A percentile compares a stretch with the other conserved stretches of the same genome.
These are phyloP conservation scores for Cladosporium colombiae DNA, from an alignment of 2,329 filamentous ascomycete species.

Conservation along the genomic window DNA sequence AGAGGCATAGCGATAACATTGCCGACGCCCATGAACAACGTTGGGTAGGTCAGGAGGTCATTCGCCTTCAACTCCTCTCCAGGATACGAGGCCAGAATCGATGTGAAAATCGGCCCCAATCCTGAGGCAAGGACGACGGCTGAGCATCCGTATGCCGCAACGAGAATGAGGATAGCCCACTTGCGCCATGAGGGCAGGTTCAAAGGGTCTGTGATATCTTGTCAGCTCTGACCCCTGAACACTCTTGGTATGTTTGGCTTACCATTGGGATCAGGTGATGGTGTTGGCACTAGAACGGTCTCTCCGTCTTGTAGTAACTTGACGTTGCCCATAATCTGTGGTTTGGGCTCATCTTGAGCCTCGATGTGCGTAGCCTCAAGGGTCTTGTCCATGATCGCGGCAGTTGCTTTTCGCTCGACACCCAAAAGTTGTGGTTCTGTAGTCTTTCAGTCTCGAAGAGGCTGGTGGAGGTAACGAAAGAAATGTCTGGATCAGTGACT, in stretches of 20 bases:
- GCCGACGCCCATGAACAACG: conserved; percentile 39
- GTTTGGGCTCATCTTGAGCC: background rate
- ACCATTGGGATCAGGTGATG: conserved; percentile 17
- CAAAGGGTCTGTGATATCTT: conserved; percentile 37
- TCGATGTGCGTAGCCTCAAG: background rate
- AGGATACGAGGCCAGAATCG: conserved; percentile 13
- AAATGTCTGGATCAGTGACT: background rate
- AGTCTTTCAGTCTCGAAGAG: background rate
- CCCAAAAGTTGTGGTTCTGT: background rate
- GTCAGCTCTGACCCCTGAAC: background rate
- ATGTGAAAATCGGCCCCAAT: conserved; percentile 15
- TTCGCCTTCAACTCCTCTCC: conserved; percentile 33
- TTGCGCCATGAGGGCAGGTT: conserved; percentile 44
- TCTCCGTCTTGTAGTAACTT: conserved; percentile 9
- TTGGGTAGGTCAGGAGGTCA: conserved; percentile 37
- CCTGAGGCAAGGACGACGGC: conserved; percentile 39
- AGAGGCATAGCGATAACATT: conserved; percentile 41
- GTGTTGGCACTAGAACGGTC: conserved; percentile 15
- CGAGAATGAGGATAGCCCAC: conserved; percentile 37
- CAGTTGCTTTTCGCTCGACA: background rate
- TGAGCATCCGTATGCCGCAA: conserved; percentile 42
- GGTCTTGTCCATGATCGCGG: background rate
- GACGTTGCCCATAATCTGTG: conserved; percentile 9
- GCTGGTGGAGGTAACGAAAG: background rate
- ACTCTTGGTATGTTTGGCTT: background rate